Percentiles rank a stretch among this genome's conserved stretches.
phyloP scores from a whole-genome alignment of 768 basidiomycete genomes.

The Mycena capillaripes region DNA sequence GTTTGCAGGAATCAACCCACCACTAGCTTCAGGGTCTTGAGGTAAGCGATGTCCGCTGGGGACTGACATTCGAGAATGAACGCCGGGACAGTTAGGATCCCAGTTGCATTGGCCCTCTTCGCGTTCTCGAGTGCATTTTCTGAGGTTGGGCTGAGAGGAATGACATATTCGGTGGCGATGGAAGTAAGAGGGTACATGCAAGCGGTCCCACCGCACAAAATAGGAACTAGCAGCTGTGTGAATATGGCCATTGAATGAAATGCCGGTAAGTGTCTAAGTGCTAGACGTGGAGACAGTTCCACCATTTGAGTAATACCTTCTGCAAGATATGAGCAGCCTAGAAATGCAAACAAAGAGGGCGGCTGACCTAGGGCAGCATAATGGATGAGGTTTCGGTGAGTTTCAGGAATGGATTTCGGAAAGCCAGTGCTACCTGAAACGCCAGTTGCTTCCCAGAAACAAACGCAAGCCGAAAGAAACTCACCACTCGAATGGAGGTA shows the following conservation, averaged over 20 bases:
- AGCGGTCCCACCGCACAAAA: conserved; percentile 43
- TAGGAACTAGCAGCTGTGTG: conserved; percentile 46
- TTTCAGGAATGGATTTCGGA: conserved; percentile 27
- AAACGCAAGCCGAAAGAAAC: conserved; percentile 34
- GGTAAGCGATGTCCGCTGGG: conserved; percentile 42
- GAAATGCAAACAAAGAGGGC: not conserved
- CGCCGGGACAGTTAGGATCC: conserved; percentile 52
- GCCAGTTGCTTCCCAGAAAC: not conserved
- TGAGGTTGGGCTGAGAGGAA: conserved; percentile 54
- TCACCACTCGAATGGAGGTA: conserved; percentile 55
- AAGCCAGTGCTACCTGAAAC: conserved; percentile 26
- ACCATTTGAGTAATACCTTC: not conserved
- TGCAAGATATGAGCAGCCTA: not conserved
- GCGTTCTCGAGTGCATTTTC: conserved; percentile 55
- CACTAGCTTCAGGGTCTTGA: conserved; percentile 43
- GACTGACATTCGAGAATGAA: conserved; percentile 57
- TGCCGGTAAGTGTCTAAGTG: conserved; percentile 46
- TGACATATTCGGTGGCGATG: conserved; percentile 29
- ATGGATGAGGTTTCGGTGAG: conserved; percentile 17
- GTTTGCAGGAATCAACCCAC: conserved; percentile 37
- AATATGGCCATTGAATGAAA: conserved; percentile 55
- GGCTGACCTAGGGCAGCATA: conserved; percentile 5
- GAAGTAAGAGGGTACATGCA: conserved; percentile 51
- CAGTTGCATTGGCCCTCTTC: conserved; percentile 43
- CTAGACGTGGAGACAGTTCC: conserved; percentile 18